Percentiles rank a stretch among this genome's conserved stretches.
Conservation (phyloP, 106 monocot genomes). For the Vanilla planifolia region DNA sequence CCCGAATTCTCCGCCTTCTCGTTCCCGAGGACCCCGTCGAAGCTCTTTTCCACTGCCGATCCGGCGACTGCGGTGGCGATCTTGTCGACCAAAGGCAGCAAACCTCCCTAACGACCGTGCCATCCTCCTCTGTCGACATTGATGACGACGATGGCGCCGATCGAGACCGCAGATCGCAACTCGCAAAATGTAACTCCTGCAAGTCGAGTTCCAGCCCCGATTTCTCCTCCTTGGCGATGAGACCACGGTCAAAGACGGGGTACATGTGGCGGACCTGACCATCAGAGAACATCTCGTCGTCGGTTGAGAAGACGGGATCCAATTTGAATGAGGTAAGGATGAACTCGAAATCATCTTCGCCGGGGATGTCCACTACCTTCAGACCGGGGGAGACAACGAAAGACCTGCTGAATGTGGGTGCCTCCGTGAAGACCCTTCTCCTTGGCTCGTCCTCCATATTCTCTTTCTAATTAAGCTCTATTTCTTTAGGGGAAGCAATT, state of each 20-base stretch:
- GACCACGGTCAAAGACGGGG: conserved; percentile 25
- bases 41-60: conserved; percentile 32
- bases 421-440: no score
- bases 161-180: neutral
- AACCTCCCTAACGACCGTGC: no score
- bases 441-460: neutral
- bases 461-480: no score
- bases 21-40: conserved; percentile 23
- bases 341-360: conserved; percentile 44
- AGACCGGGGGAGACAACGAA: no score
- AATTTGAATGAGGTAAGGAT: neutral
- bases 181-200: conserved; percentile 12
- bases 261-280: conserved; percentile 45
- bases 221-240: neutral
- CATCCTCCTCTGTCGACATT: conserved; percentile 15
- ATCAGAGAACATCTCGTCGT: conserved; percentile 35
- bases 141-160: conserved; percentile 28
- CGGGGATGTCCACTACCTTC: no score
- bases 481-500: no score
- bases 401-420: neutral
- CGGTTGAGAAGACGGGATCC: neutral
- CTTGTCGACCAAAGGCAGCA: conserved; percentile 32
- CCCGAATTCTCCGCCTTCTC: conserved; percentile 33
- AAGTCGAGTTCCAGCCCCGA: neutral
- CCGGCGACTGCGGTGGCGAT: conserved; percentile 21